Evolutionary conservation across 495 filamentous ascomycete species (phyloP), one percentile per base, ranked within the genome.

Genomic region (Clavariopsis aquatica): DNA sequence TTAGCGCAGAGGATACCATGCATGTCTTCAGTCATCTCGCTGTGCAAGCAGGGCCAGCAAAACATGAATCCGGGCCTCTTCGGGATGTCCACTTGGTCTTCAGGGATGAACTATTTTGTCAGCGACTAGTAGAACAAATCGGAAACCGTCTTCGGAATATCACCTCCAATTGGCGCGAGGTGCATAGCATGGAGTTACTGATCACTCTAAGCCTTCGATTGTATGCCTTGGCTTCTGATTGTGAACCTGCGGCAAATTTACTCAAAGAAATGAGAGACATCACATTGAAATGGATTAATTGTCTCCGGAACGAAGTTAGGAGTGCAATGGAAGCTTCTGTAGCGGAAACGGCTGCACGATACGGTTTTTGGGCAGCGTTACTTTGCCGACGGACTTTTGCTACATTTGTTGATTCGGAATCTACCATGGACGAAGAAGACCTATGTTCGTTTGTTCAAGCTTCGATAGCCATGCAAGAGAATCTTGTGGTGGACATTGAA

Each of bases 151-250:
- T 86, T 0, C 52, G 69, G 0, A 71, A 31, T 22, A 76, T 86
- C 28, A 65, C 0, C 69, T 78, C 47, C 0, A 86, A 83, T 55
- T 86, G 80, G 82, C 73, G 84, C 23, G 84, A 87, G 46, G 64
- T 65, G 0, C 63, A 79, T 46, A 71, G 72, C 8, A 83, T 85
- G 81, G 77, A 80, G 10, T 71, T 76, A 2, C 62, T 84, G 0
- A 76, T 84, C 38, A 78, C 79, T 0, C 62, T 85, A 4, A 54
- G 52, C 8, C 67, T 81, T 13, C 63, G 75, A 57, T 2, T 82
- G 0, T 53, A 49, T 41, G 26, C 62, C 57, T 53, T 73, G 49
- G 24, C 46, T 71, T 62, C 6, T 7, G 57, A 6, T 23, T 23
- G n/a, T 6, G 3, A 7, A 9, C 47, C n/a, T 7, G 47, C 47